phyloP scores from a whole-genome alignment of 2,329 filamentous ascomycete genomes.

The Ciborinia camelliae region DNA sequence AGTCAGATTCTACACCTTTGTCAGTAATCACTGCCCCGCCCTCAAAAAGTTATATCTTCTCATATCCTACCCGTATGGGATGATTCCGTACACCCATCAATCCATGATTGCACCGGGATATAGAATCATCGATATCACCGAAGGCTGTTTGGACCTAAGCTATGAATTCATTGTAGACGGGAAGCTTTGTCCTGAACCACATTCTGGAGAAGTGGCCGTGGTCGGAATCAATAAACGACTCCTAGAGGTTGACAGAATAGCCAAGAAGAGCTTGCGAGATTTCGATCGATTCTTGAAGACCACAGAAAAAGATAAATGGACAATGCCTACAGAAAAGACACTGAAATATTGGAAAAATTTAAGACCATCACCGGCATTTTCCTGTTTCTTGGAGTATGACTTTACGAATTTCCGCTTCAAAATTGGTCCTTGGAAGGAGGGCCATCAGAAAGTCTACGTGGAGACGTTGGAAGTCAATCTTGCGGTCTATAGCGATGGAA shows the following conservation, averaged over 20 bases:
- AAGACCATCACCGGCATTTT: not conserved
- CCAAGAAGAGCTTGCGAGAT: no score
- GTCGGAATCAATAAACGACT: no score
- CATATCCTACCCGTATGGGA: no score
- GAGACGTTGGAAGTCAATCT: accelerated
- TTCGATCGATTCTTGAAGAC: not conserved
- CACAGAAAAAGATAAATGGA: not conserved
- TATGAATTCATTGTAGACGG: no score
- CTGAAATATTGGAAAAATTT: not conserved
- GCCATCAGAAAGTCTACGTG: not conserved
- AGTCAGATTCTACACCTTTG: not conserved
- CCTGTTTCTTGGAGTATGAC: not conserved
- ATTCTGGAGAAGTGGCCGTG: no score
- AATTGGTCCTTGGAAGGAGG: no score
- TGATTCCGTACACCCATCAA: no score
- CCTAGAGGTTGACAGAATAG: no score
- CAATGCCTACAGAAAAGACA: not conserved
- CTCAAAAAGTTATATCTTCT: not conserved
- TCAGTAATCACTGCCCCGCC: not conserved
- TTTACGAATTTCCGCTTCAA: no score
- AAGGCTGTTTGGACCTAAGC: not conserved
- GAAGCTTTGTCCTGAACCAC: no score
- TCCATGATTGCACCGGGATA: no score
- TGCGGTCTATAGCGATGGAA: not conserved
- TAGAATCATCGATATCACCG: not conserved